A percentile compares a stretch with the other conserved stretches of the same genome.
These are phyloP conservation scores for Durotheca rogersii DNA, from an alignment of 495 filamentous ascomycete genomes.

Conservation along the genomic window DNA sequence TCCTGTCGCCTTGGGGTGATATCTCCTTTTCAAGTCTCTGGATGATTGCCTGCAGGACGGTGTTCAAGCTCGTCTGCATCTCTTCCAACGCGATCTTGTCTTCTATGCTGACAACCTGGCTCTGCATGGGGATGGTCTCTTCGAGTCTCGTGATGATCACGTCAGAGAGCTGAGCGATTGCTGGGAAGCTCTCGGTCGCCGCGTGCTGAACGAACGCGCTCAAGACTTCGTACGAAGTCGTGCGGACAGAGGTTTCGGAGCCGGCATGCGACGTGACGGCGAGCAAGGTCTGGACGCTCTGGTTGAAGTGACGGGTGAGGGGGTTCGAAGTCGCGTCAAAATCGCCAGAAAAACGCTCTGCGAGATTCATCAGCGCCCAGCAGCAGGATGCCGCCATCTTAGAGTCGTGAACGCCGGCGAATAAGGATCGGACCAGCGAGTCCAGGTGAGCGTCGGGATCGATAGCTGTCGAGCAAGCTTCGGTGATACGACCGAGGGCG, in stretches of 20 bases:
- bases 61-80: conserved; percentile 93
- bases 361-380: conserved; percentile 98
- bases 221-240: conserved; percentile 96
- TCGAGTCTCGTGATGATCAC: conserved; percentile 86
- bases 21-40: conserved; percentile 91
- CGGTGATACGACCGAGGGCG: conserved; percentile 92
- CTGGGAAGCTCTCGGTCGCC: conserved; percentile 77
- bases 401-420: conserved; percentile 84
- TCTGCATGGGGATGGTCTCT: conserved; percentile 85
- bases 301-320: conserved; percentile 87
- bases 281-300: conserved; percentile 82
- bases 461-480: conserved; percentile 82
- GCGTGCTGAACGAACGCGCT: conserved; percentile 89
- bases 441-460: conserved; percentile 80
- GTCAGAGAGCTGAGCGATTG: conserved; percentile 77
- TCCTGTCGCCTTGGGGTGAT: conserved; percentile 83
- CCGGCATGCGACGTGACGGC: conserved; percentile 79
- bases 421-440: conserved; percentile 81
- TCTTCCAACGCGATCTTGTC: conserved; percentile 93
- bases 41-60: conserved; percentile 86
- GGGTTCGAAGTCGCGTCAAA: conserved; percentile 73
- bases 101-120: conserved; percentile 93
- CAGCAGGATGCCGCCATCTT: conserved; percentile 99
- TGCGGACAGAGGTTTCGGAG: conserved; percentile 89
- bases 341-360: conserved; percentile 89